Percentiles rank a stretch among this genome's conserved stretches.
Evolutionary conservation across 768 basidiomycete species (phyloP).

Genomic region (Hericium coralloides): DNA sequence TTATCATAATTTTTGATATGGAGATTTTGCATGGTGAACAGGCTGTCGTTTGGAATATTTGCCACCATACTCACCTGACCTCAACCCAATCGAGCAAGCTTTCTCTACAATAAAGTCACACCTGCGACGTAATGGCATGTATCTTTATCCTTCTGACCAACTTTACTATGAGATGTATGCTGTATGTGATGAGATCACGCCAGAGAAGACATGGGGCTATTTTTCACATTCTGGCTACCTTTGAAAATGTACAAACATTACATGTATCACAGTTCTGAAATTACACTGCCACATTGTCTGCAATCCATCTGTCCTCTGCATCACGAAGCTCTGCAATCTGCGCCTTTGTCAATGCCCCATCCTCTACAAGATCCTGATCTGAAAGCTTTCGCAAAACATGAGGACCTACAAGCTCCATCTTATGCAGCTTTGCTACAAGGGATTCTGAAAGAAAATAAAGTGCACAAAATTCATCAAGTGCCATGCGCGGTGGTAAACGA

Average conservation of each 20-base stretch:
- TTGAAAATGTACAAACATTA: not conserved
- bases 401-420: not conserved
- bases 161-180: conserved; percentile 8
- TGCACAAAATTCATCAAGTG: no score
- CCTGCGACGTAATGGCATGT: conserved; percentile 3
- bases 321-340: not conserved
- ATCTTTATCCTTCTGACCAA: not conserved
- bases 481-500: no score
- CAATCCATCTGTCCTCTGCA: not conserved
- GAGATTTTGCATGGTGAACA: not conserved
- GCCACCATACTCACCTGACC: conserved; percentile 25
- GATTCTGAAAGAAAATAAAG: no score
- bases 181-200: conserved; percentile 5
- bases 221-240: conserved; percentile 14
- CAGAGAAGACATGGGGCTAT: conserved; percentile 6
- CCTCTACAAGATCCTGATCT: not conserved
- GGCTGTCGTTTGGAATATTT: conserved; percentile 13
- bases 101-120: conserved; percentile 19
- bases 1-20: not conserved
- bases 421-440: not conserved
- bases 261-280: not conserved
- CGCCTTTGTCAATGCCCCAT: not conserved
- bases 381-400: not conserved
- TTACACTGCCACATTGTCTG: not conserved
- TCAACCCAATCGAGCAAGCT: conserved; percentile 24